phyloP scores from a whole-genome alignment of 139 green algal species.

The Coelastrella sp. region DNA sequence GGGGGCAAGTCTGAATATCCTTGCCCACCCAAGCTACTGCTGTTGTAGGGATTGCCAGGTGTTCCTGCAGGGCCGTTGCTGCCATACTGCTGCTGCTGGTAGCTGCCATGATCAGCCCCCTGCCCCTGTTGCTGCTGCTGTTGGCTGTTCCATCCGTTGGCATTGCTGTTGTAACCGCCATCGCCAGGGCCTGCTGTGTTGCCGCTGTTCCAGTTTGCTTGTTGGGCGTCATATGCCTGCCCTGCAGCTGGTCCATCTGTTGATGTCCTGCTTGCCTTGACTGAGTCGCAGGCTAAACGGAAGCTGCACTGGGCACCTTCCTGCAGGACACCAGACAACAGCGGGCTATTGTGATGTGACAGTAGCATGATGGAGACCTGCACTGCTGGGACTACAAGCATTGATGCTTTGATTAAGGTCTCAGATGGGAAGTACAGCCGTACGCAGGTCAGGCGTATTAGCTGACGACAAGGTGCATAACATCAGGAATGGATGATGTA shows the following conservation, averaged over 20 bases:
- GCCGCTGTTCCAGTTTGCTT: conserved; percentile 6
- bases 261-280: conserved; percentile 4
- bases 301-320: conserved; percentile 15
- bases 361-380: background rate
- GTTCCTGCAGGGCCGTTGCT: background rate
- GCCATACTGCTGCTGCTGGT: background rate
- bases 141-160: background rate
- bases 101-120: background rate
- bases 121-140: conserved; percentile 8
- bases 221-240: background rate
- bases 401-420: too few species aligned
- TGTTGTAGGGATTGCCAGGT: background rate
- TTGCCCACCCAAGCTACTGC: background rate
- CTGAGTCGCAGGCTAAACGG: background rate
- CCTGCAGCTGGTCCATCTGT: background rate
- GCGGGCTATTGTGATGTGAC: too few species aligned
- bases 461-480: too few species aligned
- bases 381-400: too few species aligned
- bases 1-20: too few species aligned
- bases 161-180: background rate
- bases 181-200: background rate
- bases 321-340: conserved; percentile 1
- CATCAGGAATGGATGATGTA: too few species aligned
- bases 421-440: too few species aligned
- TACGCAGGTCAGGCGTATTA: too few species aligned